Evolutionary conservation across 179 eudicot genomes (phyloP).

Genomic region (Drosera spatulata): DNA sequence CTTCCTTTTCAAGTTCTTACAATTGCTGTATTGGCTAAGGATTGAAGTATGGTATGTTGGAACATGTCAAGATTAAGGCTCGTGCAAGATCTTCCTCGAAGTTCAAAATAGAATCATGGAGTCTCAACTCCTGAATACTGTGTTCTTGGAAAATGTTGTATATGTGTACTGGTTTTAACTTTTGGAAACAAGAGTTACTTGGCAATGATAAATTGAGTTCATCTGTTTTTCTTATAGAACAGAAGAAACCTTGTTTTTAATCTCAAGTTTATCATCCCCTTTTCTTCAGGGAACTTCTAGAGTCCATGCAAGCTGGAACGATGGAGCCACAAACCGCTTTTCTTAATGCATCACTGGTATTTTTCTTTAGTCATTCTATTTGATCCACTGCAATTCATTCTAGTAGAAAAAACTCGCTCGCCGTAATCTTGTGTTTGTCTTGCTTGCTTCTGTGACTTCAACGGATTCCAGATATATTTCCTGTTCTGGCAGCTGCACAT

Average conservation of each 20-base stretch:
- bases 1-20: no score
- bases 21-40: no score
- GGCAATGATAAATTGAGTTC: background rate
- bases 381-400: background rate
- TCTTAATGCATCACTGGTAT: constrained; percentile 88
- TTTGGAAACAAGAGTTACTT: no score
- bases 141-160: no score
- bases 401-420: background rate
- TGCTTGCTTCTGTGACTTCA: background rate
- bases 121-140: no score
- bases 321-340: constrained; percentile 81
- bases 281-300: constrained; percentile 75
- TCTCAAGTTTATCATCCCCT: background rate
- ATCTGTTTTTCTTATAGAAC: background rate
- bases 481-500: constrained; percentile 87
- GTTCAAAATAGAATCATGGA: no score
- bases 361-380: constrained; percentile 2
- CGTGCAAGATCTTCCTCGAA: no score
- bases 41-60: no score
- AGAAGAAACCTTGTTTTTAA: background rate
- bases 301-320: constrained; percentile 72
- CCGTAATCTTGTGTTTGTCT: background rate
- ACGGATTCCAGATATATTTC: constrained; percentile 86
- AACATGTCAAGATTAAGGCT: no score
- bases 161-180: no score